These are phyloP conservation scores for Cercophora sp. DNA, from an alignment of 495 filamentous ascomycete species.

Conservation along the genomic window DNA sequence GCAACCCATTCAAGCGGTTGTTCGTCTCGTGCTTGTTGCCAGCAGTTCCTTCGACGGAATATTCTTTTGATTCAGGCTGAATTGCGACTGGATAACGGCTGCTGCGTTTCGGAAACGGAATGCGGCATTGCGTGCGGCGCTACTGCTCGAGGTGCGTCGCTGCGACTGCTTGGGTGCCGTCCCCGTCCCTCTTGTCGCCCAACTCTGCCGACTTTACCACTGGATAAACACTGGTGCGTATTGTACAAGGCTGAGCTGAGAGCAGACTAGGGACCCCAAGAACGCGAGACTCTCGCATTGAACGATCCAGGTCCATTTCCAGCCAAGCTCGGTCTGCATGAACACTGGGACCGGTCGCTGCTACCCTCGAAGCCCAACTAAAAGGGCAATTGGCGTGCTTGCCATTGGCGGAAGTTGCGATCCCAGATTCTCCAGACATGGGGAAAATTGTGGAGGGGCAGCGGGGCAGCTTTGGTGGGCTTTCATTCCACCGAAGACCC, in stretches of 20 bases:
- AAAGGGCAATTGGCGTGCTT: slow-evolving; percentile 1
- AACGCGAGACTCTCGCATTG: too few species aligned
- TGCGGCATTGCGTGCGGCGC: neutral
- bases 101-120: slow-evolving; percentile 6
- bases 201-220: too few species aligned
- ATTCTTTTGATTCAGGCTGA: slow-evolving; percentile 11
- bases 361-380: neutral
- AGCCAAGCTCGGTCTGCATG: neutral
- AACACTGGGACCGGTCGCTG: neutral
- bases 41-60: slow-evolving; percentile 7
- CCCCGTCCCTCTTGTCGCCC: too few species aligned
- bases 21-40: too few species aligned
- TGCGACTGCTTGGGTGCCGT: neutral
- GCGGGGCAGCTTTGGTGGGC: too few species aligned
- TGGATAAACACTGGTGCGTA: too few species aligned
- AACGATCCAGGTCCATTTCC: too few species aligned
- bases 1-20: slow-evolving; percentile 6
- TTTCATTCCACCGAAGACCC: neutral
- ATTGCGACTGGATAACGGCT: neutral
- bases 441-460: slow-evolving; percentile 13
- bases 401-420: slow-evolving; percentile 19
- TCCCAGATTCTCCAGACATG: slow-evolving; percentile 14
- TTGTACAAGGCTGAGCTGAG: slow-evolving; percentile 8
- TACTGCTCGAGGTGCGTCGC: neutral
- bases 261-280: neutral